Evolutionary conservation across 805 yeast genomes (phyloP), one percentile per base, ranked within the genome.

Genomic region (Lipomyces anomalus): DNA sequence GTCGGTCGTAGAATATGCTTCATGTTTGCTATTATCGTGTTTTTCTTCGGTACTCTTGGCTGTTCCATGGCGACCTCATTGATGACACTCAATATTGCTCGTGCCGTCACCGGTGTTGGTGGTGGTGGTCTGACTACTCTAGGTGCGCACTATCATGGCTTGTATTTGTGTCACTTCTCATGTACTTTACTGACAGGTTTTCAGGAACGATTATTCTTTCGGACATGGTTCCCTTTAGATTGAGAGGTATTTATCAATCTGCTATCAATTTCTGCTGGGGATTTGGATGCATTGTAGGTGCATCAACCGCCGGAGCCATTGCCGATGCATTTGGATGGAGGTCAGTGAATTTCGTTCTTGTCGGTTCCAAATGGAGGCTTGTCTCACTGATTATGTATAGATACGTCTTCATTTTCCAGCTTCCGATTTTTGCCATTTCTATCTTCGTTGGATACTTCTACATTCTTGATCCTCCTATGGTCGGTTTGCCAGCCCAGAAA

Each of bases 91-190:
- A 52, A 51, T 33, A 44, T 52, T 33, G 57, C 57, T 11, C 71
- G 95, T 55, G 82, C 85, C 49, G 70, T 87, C 42, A 80, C 94
- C 21, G 96, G 96, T n/a, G 73, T 84, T 46, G 95, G 95, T 13
- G 95, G 95, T 13, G 92, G 95, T 5, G 95, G 95, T 1, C 75
- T 87, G 57, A 77, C 81, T 44, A 74, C 90, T 0, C 68, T 86
- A 56, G 76, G 86, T n/a, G n/a, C n/a, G n/a, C n/a, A n/a, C n/a
- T n/a, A n/a, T n/a, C n/a, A n/a, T n/a, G n/a, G n/a, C n/a, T n/a
- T n/a, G n/a, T n/a, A n/a, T n/a, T n/a, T n/a, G n/a, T n/a, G n/a
- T n/a, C n/a, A n/a, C n/a, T n/a, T n/a, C n/a, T n/a, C n/a, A n/a
- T n/a, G n/a, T n/a, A n/a, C n/a, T n/a, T n/a, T n/a, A n/a, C n/a